Conservation (phyloP, 495 filamentous ascomycete genomes). For the Neurospora sp. region DNA sequence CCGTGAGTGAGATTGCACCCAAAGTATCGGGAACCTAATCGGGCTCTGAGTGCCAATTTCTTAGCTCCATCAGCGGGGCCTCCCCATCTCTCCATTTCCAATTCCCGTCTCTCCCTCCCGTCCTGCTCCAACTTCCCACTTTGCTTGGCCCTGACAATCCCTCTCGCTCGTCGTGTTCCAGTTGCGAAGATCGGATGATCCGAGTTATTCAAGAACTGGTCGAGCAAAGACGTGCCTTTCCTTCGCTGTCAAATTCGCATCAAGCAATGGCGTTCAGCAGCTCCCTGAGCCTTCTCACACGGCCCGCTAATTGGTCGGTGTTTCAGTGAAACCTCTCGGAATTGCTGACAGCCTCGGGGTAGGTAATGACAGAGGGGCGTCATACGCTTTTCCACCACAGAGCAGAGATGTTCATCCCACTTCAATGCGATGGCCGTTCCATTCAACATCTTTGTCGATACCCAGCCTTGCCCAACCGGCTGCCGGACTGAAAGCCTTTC, state of each 20-base stretch:
- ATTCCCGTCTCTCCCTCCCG: not conserved
- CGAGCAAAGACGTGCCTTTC: not conserved
- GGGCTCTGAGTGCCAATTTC: not conserved
- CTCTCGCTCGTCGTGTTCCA: not conserved
- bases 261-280: not conserved
- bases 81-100: not conserved
- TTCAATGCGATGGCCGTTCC: not conserved
- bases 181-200: not conserved
- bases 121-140: not conserved
- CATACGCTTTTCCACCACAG: not conserved
- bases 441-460: not conserved
- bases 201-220: not conserved
- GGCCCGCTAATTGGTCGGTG: not conserved
- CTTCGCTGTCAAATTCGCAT: not conserved
- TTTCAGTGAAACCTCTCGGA: not conserved
- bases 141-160: not conserved
- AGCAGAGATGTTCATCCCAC: not conserved
- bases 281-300: not conserved
- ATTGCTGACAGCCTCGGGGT: not conserved
- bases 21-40: not conserved
- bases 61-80: not conserved
- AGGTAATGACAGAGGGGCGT: not conserved
- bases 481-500: not conserved
- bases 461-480: not conserved
- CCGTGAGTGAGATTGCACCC: not conserved